These are phyloP conservation scores for Phtheirospermum japonicum DNA, from an alignment of 257 asterid species.

Conservation along the genomic window DNA sequence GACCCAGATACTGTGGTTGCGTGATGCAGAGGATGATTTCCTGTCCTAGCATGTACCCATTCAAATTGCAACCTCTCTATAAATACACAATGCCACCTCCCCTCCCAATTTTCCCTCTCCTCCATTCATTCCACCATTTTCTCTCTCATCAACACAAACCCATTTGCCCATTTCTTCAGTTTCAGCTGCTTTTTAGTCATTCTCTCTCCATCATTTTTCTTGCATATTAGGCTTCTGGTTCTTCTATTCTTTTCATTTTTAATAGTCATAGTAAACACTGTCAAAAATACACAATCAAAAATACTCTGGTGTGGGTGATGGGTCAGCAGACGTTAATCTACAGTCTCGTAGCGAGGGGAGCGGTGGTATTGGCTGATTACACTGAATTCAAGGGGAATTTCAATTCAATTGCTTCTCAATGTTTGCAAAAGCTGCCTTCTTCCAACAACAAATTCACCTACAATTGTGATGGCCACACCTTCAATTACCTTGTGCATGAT, in stretches of 20 bases:
- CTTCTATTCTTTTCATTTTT: constrained; percentile 19
- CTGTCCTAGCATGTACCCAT: too few species aligned
- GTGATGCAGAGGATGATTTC: too few species aligned
- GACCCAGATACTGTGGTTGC: too few species aligned
- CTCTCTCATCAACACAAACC: constrained; percentile 21
- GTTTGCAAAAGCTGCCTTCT: constrained; percentile 50
- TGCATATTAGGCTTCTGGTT: constrained; percentile 24
- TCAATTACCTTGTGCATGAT: constrained; percentile 49
- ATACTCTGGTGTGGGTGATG: constrained; percentile 31
- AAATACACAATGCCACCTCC: constrained; percentile 28
- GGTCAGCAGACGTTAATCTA: constrained; percentile 62
- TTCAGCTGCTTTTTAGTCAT: constrained; percentile 22
- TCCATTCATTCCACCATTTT: constrained; percentile 24
- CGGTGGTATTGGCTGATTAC: constrained; percentile 45
- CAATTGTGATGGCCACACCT: constrained; percentile 55
- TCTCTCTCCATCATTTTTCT: constrained; percentile 17
- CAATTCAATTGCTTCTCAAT: constrained; percentile 48
- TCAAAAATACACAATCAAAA: constrained; percentile 9
- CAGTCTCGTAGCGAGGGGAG: constrained; percentile 53
- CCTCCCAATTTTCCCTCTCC: constrained; percentile 30
- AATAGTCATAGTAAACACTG: constrained; percentile 13
- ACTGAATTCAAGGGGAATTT: constrained; percentile 51
- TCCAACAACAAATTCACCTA: constrained; percentile 48
- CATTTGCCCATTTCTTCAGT: constrained; percentile 1
- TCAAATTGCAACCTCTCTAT: not conserved